Evolutionary conservation across 2,329 filamentous ascomycete genomes (phyloP).

Genomic region (Emergomyces orientalis): DNA sequence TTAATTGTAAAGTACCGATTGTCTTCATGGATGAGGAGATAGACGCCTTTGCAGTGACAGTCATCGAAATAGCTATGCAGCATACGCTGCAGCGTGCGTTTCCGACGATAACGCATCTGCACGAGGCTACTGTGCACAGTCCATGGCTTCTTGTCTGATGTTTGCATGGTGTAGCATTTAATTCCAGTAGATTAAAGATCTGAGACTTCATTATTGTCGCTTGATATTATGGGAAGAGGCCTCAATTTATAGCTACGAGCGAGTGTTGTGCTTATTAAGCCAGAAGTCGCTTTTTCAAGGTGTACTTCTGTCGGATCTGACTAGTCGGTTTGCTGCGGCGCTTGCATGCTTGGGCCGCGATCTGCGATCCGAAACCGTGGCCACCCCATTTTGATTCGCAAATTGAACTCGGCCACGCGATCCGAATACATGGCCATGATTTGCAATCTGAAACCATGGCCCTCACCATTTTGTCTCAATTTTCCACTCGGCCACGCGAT

Average conservation of each 20-base stretch:
- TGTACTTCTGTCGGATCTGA: too few species aligned
- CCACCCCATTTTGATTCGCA: too few species aligned
- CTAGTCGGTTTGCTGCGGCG: too few species aligned
- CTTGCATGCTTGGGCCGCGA: not conserved
- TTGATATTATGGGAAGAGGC: not conserved
- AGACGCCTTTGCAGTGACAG: too few species aligned
- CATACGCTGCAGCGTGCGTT: not conserved
- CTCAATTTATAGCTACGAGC: too few species aligned
- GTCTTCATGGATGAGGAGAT: too few species aligned
- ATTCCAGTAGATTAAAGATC: not conserved
- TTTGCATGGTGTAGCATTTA: not conserved
- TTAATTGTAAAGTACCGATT: too few species aligned
- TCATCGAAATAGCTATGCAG: not conserved
- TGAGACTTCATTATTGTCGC: not conserved
- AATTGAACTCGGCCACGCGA: not conserved
- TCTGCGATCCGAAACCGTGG: not conserved
- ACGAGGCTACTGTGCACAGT: not conserved
- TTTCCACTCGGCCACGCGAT: not conserved
- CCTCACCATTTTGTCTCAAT: not conserved
- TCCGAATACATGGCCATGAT: conserved; percentile 1
- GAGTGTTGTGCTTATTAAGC: too few species aligned
- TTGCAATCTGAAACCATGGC: not conserved
- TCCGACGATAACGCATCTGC: not conserved
- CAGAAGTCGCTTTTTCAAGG: too few species aligned
- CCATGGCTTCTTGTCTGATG: not conserved